Base-by-base conservation (phyloP, 2,329 filamentous ascomycete species). In the Sclerotinia glacialis region DNA sequence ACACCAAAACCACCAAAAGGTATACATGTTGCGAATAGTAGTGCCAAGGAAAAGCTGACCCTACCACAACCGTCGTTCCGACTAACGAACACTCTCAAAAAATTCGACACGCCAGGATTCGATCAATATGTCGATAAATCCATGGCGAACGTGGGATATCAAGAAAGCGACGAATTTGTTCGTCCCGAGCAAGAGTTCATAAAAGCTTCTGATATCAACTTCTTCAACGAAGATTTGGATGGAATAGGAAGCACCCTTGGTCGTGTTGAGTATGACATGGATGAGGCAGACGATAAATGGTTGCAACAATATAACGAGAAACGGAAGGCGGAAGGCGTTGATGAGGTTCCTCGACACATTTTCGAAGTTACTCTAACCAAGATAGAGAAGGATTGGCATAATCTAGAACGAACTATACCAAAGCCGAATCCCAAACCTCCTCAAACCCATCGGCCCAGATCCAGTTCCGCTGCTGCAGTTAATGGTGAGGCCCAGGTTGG, bases 321-420 rank as follows among this genome's bases (percentile, higher is more conserved):
- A 73, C 87, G 95, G 67, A 91, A 88, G 76, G 83, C 85, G 31
- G 86, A 90, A 71, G 87, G 89, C 55, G 86, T 92, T 28, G 92
- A 96, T 72, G 83, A 88, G 2, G 95, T 99, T 73, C 96, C 93
- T 59, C 91, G 93, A 26, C 93, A 96, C 69, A 87, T 97, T 61
- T 97, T 99, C 74, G 95, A 99, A 77, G 96, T 98, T 69, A 96
- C 93, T 21, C 96, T 99, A 80, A 99, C 95, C 12, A 97, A 97
- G 78, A 97, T 99, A 68, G 95, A 99, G 78, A 97, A 97, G 79
- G 94, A 98, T 77, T 99, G 95, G 92, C 92, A 98, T 77, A 91
- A 92, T 7, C 82, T 99, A 9, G 95, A 99, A 78, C 97, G 96
- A 80, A 86, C 93, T 68, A 98, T 99, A 75, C 95, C 95, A 0